Conservation (phyloP, 2,329 filamentous ascomycete genomes). For the Microascus cirrosus region DNA sequence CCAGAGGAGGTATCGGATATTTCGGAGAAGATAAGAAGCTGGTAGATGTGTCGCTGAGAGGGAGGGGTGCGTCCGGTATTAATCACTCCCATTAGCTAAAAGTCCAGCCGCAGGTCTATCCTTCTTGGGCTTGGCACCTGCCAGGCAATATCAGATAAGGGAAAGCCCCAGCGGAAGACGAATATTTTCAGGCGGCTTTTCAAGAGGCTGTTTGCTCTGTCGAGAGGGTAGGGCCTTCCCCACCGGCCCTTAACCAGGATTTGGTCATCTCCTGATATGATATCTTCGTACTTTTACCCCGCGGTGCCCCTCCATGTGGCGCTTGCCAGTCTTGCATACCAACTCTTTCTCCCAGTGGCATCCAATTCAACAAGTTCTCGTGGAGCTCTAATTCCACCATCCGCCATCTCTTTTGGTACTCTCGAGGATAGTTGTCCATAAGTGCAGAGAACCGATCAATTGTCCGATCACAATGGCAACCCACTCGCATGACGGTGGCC, state of each 20-base stretch:
- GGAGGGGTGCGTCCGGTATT: neutral
- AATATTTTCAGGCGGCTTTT: neutral
- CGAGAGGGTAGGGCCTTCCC: neutral
- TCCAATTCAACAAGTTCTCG: neutral
- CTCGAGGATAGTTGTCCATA: neutral
- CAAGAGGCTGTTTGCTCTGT: neutral
- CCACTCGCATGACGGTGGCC: conserved; percentile 42
- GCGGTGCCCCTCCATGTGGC: conserved; percentile 1
- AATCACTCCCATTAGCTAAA: neutral
- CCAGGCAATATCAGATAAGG: neutral
- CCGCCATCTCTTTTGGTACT: neutral
- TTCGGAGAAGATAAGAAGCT: neutral
- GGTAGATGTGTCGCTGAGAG: neutral
- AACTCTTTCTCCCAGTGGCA: neutral
- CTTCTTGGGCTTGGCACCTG: neutral
- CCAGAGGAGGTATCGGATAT: neutral
- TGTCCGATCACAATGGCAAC: conserved; percentile 4
- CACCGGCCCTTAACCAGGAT: neutral
- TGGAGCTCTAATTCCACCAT: neutral
- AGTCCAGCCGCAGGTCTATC: neutral
- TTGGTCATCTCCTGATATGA: neutral
- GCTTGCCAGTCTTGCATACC: neutral
- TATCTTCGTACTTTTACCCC: neutral
- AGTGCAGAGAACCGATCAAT: neutral
- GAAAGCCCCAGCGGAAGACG: neutral